Evolutionary conservation across 1,284 basidiomycete genomes (phyloP).

Genomic region (Termitomyces sp.): DNA sequence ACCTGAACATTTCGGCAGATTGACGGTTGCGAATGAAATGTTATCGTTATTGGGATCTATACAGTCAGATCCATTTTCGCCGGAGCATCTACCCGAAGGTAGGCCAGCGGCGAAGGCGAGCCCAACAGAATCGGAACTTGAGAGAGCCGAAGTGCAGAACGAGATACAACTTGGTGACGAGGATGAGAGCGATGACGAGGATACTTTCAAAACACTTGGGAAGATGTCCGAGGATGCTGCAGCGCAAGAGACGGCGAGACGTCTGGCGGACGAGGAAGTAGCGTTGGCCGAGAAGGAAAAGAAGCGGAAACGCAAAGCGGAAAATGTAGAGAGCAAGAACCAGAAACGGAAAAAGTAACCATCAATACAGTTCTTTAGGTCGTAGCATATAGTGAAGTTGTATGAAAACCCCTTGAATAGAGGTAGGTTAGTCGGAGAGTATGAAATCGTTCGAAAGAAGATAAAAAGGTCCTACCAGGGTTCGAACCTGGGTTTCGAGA

Average conservation of each 20-base stretch:
- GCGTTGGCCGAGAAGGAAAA: conserved; percentile 27
- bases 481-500: conserved; percentile 27
- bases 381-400: neutral
- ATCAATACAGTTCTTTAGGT: conserved; percentile 3
- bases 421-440: too few relatives aligned
- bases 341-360: conserved; percentile 18
- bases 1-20: conserved; percentile 38
- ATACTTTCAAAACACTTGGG: conserved; percentile 37
- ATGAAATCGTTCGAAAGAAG: neutral
- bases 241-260: conserved; percentile 15
- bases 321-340: conserved; percentile 20
- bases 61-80: conserved; percentile 79
- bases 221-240: conserved; percentile 22
- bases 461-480: conserved; percentile 22
- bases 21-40: conserved; percentile 95
- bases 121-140: conserved; percentile 23
- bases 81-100: conserved; percentile 42
- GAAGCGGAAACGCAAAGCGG: conserved; percentile 29
- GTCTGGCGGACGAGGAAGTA: conserved; percentile 24
- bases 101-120: conserved; percentile 12
- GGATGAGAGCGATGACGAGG: conserved; percentile 26
- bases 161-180: conserved; percentile 17
- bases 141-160: conserved; percentile 17
- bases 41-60: conserved; percentile 90
- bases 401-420: neutral